Base-by-base conservation (phyloP, 495 filamentous ascomycete genomes). In the Trichoderma asperelloides region DNA sequence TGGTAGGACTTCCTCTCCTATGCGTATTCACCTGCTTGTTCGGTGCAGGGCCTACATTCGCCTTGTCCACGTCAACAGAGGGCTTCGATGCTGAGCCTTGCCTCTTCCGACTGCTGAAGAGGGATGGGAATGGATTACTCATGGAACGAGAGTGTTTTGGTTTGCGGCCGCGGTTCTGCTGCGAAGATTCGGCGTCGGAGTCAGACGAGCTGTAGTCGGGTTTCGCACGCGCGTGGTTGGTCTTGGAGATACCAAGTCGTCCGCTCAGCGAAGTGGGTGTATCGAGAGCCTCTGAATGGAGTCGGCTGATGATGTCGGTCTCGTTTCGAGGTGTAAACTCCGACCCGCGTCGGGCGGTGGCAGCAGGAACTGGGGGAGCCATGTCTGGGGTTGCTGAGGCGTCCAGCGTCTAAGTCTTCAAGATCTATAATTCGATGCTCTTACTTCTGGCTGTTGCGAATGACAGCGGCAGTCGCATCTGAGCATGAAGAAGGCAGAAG, bases 111-210 rank as follows among this genome's bases (percentile, higher is more conserved):
- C 84, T 8, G 47, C 16, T 79, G 70, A 91, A 87, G 33, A 87
- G 71, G 8, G 87, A 87, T 4, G 88, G 85, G 68, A 91, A 90
- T 7, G 89, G 88, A 69, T 93, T 88, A 75, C 90, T 93, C 80
- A 88, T 84, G 55, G 90, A 91, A 64, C 90, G 88, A 18, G 79
- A 76, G 76, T 93, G 89, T 62, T 69, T 71, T 49, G 78, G n/a
- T 18, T 30, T 16, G 41, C 41, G 55, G 55, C 55, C 55, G 55
- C 25, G 55, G 6, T 60, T 60, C 55, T 27, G 55, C 55, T 60
- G 55, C 55, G 55, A 60, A 18, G 55, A 60, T 30, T 30, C 55
- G 27, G 55, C 55, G 25, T 60, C 55, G 55, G 55, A 60, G 55
- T 60, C 55, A 8, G 25, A 30, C 8, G 55, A 60, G 55, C 25